Conservation (phyloP, 2,329 filamentous ascomycete genomes). For the Sordariomycetes sp. region DNA sequence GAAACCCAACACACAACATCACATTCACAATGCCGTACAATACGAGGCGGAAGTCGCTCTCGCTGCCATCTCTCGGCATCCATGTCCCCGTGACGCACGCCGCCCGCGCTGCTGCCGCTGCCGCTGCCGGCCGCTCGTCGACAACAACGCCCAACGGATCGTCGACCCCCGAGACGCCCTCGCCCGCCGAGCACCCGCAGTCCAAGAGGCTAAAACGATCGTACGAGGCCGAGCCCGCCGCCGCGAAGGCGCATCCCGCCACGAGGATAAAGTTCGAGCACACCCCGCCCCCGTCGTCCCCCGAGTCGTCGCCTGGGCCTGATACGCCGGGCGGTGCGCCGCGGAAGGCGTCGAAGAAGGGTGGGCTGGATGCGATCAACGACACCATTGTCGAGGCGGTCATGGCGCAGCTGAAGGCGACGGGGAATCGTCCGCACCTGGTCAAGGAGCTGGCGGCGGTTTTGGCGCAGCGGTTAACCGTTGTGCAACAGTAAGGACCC, state of each 20-base stretch:
- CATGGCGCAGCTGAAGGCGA: constrained; percentile 78
- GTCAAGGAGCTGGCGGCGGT: constrained; percentile 87
- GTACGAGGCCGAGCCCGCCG: constrained; percentile 43
- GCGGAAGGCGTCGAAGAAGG: constrained; percentile 12
- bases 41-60: constrained; percentile 91
- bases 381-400: constrained; percentile 93
- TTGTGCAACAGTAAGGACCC: constrained; percentile 77
- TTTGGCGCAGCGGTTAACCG: constrained; percentile 63
- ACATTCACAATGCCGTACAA: constrained; percentile 70
- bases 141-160: constrained; percentile 14
- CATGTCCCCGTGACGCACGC: constrained; percentile 63
- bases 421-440: constrained; percentile 83
- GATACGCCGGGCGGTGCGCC: not conserved
- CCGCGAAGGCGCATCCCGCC: constrained; percentile 7
- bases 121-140: constrained; percentile 21
- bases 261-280: constrained; percentile 42
- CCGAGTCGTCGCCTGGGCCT: constrained; percentile 11
- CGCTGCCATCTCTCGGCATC: constrained; percentile 84
- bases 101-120: constrained; percentile 42
- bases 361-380: constrained; percentile 71
- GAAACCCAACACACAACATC: constrained; percentile 6
- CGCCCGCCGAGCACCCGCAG: constrained; percentile 22
- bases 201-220: constrained; percentile 70
- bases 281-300: constrained; percentile 49
- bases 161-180: not conserved